These are phyloP conservation scores for Vishniacozyma victoriae DNA, from an alignment of 768 basidiomycete genomes.

Conservation along the genomic window DNA sequence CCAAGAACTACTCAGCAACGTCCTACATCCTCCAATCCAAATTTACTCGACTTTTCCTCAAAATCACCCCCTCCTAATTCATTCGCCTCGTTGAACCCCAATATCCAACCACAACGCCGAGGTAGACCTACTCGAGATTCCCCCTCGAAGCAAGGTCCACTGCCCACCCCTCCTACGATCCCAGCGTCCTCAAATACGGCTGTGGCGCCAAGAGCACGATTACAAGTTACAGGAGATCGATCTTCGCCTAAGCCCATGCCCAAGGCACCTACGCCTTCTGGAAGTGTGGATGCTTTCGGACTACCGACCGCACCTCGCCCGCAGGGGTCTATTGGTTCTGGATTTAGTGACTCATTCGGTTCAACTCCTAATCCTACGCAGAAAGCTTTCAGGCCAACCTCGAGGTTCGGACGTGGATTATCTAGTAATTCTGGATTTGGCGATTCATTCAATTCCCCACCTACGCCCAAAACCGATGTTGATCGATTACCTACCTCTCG, in stretches of 20 bases:
- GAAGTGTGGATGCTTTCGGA: constrained; percentile 30
- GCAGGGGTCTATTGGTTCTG: constrained; percentile 1
- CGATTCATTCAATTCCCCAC: constrained; percentile 7
- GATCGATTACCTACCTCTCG: too few relatives aligned
- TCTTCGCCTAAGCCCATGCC: constrained; percentile 1
- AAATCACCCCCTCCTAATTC: constrained; percentile 10
- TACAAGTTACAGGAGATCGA: neutral
- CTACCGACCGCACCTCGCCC: constrained; percentile 15
- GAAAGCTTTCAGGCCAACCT: neutral
- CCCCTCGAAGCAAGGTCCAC: constrained; percentile 11
- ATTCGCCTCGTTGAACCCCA: constrained; percentile 13
- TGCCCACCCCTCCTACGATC: neutral
- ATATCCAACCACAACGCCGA: constrained; percentile 40
- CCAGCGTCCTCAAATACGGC: too few relatives aligned
- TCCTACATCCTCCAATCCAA: constrained; percentile 16
- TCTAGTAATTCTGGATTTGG: constrained; percentile 6
- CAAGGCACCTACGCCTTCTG: constrained; percentile 3
- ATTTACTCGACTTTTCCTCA: constrained; percentile 35
- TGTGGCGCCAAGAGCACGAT: too few relatives aligned
- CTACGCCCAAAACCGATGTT: constrained; percentile 1
- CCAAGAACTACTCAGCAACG: constrained; percentile 11
- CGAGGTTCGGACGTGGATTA: neutral
- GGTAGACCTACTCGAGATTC: constrained; percentile 39
- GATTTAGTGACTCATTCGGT: constrained; percentile 25
- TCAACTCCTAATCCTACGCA: neutral